Percentiles rank a stretch among this genome's conserved stretches.
Evolutionary conservation across 2,329 filamentous ascomycete species (phyloP).

Genomic region (Thielaviopsis punctulata): DNA sequence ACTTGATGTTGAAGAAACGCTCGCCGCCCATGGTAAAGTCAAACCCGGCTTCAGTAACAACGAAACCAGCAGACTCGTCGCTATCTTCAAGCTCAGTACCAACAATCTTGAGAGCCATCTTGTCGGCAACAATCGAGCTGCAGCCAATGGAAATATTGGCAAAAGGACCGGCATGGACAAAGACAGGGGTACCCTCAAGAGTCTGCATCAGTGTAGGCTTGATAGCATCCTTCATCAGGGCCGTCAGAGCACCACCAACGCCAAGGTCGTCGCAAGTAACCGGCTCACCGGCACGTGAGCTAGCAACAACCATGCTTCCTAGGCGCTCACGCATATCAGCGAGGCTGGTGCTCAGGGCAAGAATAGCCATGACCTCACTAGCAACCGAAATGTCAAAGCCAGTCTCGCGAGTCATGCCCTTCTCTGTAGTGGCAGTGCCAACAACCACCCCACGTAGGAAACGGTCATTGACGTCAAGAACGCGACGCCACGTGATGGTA

Average conservation of each 20-base stretch:
- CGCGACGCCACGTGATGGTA: slow-evolving; percentile 92
- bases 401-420: slow-evolving; percentile 71
- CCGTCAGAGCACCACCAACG: slow-evolving; percentile 77
- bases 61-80: slow-evolving; percentile 64
- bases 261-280: slow-evolving; percentile 94
- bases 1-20: slow-evolving; percentile 99
- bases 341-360: slow-evolving; percentile 78
- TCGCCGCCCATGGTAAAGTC: slow-evolving; percentile 99
- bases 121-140: slow-evolving; percentile 87
- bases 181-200: slow-evolving; percentile 88
- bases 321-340: slow-evolving; percentile 83
- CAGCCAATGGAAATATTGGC: slow-evolving; percentile 97
- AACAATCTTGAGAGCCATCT: slow-evolving; percentile 85
- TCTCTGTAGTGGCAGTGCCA: slow-evolving; percentile 77
- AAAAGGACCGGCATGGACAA: slow-evolving; percentile 93
- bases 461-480: slow-evolving; percentile 92
- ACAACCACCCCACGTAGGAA: slow-evolving; percentile 81
- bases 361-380: slow-evolving; percentile 95
- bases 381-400: slow-evolving; percentile 97
- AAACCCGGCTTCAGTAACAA: slow-evolving; percentile 93
- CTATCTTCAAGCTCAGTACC: slow-evolving; percentile 88
- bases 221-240: slow-evolving; percentile 93
- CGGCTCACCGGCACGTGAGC: slow-evolving; percentile 68
- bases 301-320: slow-evolving; percentile 88
- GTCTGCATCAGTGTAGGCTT: slow-evolving; percentile 99